Percentiles rank a stretch among this genome's conserved stretches.
phyloP scores from a whole-genome alignment of 2,329 filamentous ascomycete genomes.

The Colletotrichum sp. region DNA sequence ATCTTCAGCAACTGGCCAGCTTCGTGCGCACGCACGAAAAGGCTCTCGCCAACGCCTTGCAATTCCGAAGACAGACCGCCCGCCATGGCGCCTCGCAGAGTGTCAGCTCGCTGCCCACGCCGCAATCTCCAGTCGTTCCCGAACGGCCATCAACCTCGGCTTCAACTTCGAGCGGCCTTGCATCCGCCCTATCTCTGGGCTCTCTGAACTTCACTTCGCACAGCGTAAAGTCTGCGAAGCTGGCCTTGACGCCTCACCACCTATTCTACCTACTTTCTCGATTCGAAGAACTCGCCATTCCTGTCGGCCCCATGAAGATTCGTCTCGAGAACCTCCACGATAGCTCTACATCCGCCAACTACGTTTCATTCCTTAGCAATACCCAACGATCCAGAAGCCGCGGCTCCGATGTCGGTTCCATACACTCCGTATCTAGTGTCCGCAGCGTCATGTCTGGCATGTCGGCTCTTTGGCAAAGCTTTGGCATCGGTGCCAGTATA shows the following conservation, averaged over 20 bases:
- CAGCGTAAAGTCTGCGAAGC: slow-evolving; percentile 84
- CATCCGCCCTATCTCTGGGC: slow-evolving; percentile 85
- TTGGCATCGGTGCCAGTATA: slow-evolving; percentile 82
- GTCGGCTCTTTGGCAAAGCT: slow-evolving; percentile 89
- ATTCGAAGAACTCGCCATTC: slow-evolving; percentile 90
- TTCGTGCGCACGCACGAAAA: slow-evolving; percentile 98
- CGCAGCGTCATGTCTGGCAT: slow-evolving; percentile 97
- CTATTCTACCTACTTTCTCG: slow-evolving; percentile 95
- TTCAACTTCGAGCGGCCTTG: slow-evolving; percentile 76
- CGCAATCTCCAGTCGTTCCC: slow-evolving; percentile 58
- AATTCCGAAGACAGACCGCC: slow-evolving; percentile 76
- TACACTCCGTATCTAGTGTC: slow-evolving; percentile 95
- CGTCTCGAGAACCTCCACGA: slow-evolving; percentile 93
- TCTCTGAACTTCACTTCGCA: slow-evolving; percentile 85
- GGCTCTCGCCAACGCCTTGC: slow-evolving; percentile 92
- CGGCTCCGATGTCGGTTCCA: slow-evolving; percentile 84
- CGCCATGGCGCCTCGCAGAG: slow-evolving; percentile 75
- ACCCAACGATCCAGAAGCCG: slow-evolving; percentile 81
- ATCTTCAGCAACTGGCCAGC: slow-evolving; percentile 82
- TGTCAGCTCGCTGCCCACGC: slow-evolving; percentile 61
- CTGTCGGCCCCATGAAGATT: slow-evolving; percentile 95
- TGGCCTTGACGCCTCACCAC: slow-evolving; percentile 94
- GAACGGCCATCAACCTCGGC: slow-evolving; percentile 69
- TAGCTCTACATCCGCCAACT: slow-evolving; percentile 84
- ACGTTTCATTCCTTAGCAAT: slow-evolving; percentile 92